Evolutionary conservation across 2,329 filamentous ascomycete species (phyloP).

Genomic region (Fusarium sp.): DNA sequence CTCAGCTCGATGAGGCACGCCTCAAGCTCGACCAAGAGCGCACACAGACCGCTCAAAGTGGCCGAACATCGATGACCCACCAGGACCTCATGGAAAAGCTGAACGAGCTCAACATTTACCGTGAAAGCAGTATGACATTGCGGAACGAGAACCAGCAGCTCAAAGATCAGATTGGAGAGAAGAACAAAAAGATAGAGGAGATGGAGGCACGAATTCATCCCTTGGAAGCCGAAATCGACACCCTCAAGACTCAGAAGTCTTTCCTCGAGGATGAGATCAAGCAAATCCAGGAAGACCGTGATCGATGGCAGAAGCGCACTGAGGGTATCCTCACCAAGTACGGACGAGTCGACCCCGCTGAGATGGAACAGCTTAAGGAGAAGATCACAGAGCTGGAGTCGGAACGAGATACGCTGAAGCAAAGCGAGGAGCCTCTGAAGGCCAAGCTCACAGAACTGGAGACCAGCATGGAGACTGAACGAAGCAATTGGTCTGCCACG

Average conservation of each 20-base stretch:
- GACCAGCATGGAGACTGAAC: conserved; percentile 66
- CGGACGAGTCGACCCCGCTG: conserved; percentile 92
- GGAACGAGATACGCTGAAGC: conserved; percentile 71
- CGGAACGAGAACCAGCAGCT: conserved; percentile 87
- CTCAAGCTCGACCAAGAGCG: conserved; percentile 93
- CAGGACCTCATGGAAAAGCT: conserved; percentile 94
- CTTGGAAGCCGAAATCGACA: conserved; percentile 81
- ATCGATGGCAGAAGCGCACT: conserved; percentile 95
- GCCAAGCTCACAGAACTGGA: conserved; percentile 67
- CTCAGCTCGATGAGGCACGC: conserved; percentile 88
- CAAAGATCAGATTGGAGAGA: conserved; percentile 80
- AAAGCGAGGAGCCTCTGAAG: conserved; percentile 65
- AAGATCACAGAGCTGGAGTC: conserved; percentile 75
- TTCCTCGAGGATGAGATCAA: conserved; percentile 90
- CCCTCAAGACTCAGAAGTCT: conserved; percentile 84
- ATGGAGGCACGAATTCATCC: conserved; percentile 83
- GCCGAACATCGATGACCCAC: conserved; percentile 81
- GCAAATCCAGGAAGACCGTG: conserved; percentile 89
- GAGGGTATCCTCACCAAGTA: conserved; percentile 97
- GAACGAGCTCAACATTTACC: conserved; percentile 94
- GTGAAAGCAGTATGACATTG: conserved; percentile 92
- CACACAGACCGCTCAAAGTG: conserved; percentile 78
- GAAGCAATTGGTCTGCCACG: conserved; percentile 65
- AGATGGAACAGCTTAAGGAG: conserved; percentile 89
- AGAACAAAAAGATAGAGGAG: conserved; percentile 79